Evolutionary conservation across 2,329 filamentous ascomycete species (phyloP).

Genomic region (Colletotrichum sp.): DNA sequence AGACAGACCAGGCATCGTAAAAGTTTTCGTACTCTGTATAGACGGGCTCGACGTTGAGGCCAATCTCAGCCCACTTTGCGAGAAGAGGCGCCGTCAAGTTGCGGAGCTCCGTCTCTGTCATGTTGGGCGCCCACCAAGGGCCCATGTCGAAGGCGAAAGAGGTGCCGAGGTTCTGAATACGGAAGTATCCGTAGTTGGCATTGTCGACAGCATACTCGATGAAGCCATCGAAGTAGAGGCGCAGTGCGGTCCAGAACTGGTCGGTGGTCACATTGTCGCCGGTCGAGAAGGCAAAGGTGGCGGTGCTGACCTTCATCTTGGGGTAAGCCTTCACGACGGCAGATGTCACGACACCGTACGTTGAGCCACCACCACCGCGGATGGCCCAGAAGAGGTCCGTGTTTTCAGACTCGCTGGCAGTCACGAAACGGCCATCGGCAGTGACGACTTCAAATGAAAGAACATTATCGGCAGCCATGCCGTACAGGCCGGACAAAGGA

Average conservation of each 20-base stretch:
- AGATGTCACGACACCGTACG: slow-evolving; percentile 56
- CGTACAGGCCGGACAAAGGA: slow-evolving; percentile 55
- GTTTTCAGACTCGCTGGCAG: slow-evolving; percentile 57
- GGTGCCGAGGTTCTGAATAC: slow-evolving; percentile 25
- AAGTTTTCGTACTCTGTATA: slow-evolving; percentile 30
- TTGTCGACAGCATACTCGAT: slow-evolving; percentile 27
- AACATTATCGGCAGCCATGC: slow-evolving; percentile 66
- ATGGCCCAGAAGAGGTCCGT: slow-evolving; percentile 70
- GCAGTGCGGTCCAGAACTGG: slow-evolving; percentile 33
- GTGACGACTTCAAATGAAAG: slow-evolving; percentile 64
- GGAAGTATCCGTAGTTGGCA: slow-evolving; percentile 29
- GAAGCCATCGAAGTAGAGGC: slow-evolving; percentile 28
- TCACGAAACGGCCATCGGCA: slow-evolving; percentile 52
- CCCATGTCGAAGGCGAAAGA: slow-evolving; percentile 36
- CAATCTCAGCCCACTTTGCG: slow-evolving; percentile 33
- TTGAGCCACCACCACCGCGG: slow-evolving; percentile 50
- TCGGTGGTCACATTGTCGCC: slow-evolving; percentile 24
- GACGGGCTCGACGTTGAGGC: slow-evolving; percentile 29
- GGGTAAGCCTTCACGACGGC: slow-evolving; percentile 57
- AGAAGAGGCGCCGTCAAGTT: slow-evolving; percentile 37
- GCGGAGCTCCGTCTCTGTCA: slow-evolving; percentile 37
- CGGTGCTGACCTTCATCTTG: slow-evolving; percentile 45
- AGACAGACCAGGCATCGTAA: slow-evolving; percentile 29
- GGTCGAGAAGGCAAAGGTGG: slow-evolving; percentile 44
- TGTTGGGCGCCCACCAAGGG: slow-evolving; percentile 31